phyloP scores from a whole-genome alignment of 1,139 yeast species.

The Lodderomyces oxycetoniae region DNA sequence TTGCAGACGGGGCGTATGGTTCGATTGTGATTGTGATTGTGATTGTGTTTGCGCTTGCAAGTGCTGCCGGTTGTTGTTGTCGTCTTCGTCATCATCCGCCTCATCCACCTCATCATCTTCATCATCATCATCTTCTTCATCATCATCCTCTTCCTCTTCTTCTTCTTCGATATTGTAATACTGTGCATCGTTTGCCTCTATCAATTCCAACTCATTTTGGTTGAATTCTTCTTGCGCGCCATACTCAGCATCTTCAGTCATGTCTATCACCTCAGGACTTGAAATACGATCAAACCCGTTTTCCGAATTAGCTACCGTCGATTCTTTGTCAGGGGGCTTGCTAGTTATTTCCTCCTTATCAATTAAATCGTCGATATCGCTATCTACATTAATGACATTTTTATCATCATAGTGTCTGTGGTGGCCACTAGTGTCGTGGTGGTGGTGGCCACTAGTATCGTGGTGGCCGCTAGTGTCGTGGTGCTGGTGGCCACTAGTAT shows the following conservation, averaged over 20 bases:
- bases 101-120: constrained; percentile 5
- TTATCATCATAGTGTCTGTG: no score
- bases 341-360: no score
- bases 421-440: no score
- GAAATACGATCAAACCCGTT: no score
- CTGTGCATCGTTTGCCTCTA: constrained; percentile 6
- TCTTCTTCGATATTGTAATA: constrained; percentile 7
- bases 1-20: background rate
- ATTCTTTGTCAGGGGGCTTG: no score
- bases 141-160: constrained; percentile 7
- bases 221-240: constrained; percentile 7
- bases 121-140: constrained; percentile 1
- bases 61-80: background rate
- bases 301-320: no score
- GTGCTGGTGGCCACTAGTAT: no score
- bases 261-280: constrained; percentile 12
- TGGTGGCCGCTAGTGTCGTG: no score
- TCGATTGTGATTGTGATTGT: background rate
- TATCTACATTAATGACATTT: no score
- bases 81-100: no score
- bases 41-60: background rate
- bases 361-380: no score
- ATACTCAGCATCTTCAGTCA: constrained; percentile 10
- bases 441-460: no score
- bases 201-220: constrained; percentile 7